Evolutionary conservation across 1,139 yeast genomes (phyloP).

Genomic region (Yamadazyma jaroonii): DNA sequence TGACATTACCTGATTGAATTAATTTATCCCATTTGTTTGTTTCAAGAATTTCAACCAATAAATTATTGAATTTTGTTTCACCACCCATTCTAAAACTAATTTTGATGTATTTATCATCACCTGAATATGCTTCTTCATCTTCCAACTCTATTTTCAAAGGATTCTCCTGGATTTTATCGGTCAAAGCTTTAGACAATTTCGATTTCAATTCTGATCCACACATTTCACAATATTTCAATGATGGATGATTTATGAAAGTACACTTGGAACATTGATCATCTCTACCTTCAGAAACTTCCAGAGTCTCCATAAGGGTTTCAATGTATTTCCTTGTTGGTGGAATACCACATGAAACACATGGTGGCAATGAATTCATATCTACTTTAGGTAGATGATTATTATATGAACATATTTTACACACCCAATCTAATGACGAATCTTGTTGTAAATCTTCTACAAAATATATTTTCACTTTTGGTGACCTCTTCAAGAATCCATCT

Average conservation of each 20-base stretch:
- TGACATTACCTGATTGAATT: slow-evolving; percentile 35
- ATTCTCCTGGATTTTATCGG: slow-evolving; percentile 10
- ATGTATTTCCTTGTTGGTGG: slow-evolving; percentile 19
- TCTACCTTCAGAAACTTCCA: slow-evolving; percentile 18
- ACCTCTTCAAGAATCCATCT: slow-evolving; percentile 69
- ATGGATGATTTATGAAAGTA: slow-evolving; percentile 83
- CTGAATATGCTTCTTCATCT: slow-evolving; percentile 31
- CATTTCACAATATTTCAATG: slow-evolving; percentile 76
- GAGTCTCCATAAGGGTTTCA: slow-evolving; percentile 4
- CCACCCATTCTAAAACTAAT: slow-evolving; percentile 66
- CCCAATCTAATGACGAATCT: slow-evolving; percentile 50
- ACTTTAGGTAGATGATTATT: slow-evolving; percentile 49
- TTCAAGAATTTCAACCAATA: slow-evolving; percentile 42
- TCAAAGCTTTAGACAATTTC: slow-evolving; percentile 15
- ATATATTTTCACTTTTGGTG: slow-evolving; percentile 64
- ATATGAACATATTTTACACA: slow-evolving; percentile 79
- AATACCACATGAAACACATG: slow-evolving; percentile 80
- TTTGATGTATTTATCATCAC: slow-evolving; percentile 42
- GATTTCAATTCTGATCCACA: slow-evolving; percentile 65
- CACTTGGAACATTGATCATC: slow-evolving; percentile 70
- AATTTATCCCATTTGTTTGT: slow-evolving; percentile 45
- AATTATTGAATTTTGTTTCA: slow-evolving; percentile 43
- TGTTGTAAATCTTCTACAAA: slow-evolving; percentile 9
- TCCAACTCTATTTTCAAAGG: slow-evolving; percentile 27
- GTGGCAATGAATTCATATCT: slow-evolving; percentile 42